These are phyloP conservation scores for Thinopyrum elongatum DNA, from an alignment of 176 grass and related monocot species.

Conservation along the genomic window DNA sequence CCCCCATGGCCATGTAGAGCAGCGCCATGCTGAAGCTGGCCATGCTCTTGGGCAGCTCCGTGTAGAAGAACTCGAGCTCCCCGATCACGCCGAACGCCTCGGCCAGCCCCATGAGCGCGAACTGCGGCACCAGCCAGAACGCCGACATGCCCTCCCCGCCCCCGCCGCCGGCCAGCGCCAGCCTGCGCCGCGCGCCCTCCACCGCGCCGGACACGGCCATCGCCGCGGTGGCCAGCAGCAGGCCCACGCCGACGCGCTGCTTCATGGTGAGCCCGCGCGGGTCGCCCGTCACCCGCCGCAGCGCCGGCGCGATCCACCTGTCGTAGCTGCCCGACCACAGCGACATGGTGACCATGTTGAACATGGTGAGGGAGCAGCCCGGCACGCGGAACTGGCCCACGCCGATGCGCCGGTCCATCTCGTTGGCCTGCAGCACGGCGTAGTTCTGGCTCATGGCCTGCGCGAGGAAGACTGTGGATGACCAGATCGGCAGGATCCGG, in stretches of 20 bases:
- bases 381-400: slow-evolving; percentile 35
- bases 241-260: slow-evolving; percentile 50
- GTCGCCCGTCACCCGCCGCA: slow-evolving; percentile 42
- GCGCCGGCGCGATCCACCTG: slow-evolving; percentile 41
- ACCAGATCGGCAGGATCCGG: slow-evolving; percentile 60
- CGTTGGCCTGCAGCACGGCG: slow-evolving; percentile 47
- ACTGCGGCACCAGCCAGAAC: slow-evolving; percentile 68
- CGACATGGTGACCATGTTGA: slow-evolving; percentile 59
- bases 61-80: slow-evolving; percentile 73
- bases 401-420: slow-evolving; percentile 55
- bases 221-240: slow-evolving; percentile 29
- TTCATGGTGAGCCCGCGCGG: slow-evolving; percentile 51
- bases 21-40: slow-evolving; percentile 61
- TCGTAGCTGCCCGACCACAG: slow-evolving; percentile 60
- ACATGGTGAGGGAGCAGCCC: slow-evolving; percentile 42
- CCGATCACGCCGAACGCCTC: slow-evolving; percentile 61
- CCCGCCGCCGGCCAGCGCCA: slow-evolving; percentile 1
- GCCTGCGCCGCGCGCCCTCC: slow-evolving; percentile 33
- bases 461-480: slow-evolving; percentile 47
- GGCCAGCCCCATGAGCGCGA: slow-evolving; percentile 46
- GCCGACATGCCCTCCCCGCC: slow-evolving; percentile 29
- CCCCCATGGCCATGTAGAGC: slow-evolving; percentile 43
- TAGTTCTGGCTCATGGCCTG: slow-evolving; percentile 47
- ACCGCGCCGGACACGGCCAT: slow-evolving; percentile 19
- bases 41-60: slow-evolving; percentile 59